phyloP scores from a whole-genome alignment of 495 filamentous ascomycete species.

The Penicillium pulvis region DNA sequence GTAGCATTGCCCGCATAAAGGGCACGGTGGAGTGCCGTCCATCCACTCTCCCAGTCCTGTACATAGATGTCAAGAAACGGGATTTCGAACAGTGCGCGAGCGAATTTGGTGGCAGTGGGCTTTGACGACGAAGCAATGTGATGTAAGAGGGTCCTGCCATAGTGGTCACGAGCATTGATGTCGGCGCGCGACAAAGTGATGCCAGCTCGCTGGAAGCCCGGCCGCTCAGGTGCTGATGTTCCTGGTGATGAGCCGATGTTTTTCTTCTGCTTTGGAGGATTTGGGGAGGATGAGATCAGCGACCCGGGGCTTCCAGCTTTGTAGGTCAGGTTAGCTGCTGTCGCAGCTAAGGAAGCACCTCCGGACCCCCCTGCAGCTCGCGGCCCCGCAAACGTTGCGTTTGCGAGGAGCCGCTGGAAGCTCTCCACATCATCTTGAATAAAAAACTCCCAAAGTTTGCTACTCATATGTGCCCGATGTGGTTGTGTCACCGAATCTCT shows the following conservation, averaged over 20 bases:
- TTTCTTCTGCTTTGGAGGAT: conserved; percentile 44
- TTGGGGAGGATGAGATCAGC: conserved; percentile 52
- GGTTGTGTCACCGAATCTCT: conserved; percentile 51
- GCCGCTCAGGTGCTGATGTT: conserved; percentile 28
- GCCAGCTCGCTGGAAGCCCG: conserved; percentile 17
- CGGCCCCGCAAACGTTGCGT: conserved; percentile 50
- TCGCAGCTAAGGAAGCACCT: conserved; percentile 27
- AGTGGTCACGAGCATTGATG: conserved; percentile 77
- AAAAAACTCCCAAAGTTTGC: conserved; percentile 92
- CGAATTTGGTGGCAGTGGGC: conserved; percentile 67
- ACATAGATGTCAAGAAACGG: conserved; percentile 82
- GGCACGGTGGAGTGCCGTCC: conserved; percentile 92
- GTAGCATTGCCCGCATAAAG: conserved; percentile 91
- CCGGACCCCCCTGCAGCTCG: conserved; percentile 32
- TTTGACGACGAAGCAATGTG: conserved; percentile 76
- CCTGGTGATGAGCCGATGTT: conserved; percentile 32
- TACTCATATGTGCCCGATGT: conserved; percentile 78
- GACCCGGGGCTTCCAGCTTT: conserved; percentile 52
- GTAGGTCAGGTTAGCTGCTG: conserved; percentile 22
- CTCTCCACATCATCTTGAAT: conserved; percentile 93
- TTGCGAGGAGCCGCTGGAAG: conserved; percentile 81
- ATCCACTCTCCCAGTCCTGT: conserved; percentile 90
- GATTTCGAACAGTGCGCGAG: conserved; percentile 73
- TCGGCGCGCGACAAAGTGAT: conserved; percentile 63
- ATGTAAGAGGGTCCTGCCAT: conserved; percentile 81